Percentiles rank a stretch among this genome's conserved stretches.
Evolutionary conservation across 148 eudicot species (phyloP).

Genomic region (Amaranthus hypochondriacus): DNA sequence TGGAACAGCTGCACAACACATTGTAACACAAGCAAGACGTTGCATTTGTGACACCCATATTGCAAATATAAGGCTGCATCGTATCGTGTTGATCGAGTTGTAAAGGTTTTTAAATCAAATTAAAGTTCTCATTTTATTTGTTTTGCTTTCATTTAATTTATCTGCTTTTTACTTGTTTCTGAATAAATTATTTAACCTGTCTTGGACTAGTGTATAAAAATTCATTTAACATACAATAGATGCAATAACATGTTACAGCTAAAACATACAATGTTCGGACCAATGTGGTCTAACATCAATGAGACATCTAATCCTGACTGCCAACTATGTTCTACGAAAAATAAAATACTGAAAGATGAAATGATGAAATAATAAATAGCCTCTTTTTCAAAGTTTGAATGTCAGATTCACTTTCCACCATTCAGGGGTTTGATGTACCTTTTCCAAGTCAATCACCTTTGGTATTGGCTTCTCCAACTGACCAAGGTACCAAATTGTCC

Average conservation of each 20-base stretch:
- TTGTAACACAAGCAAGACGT: too few relatives aligned
- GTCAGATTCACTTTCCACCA: slow-evolving; percentile 11
- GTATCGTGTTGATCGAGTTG: too few relatives aligned
- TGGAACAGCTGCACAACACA: too few relatives aligned
- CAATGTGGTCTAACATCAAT: background rate
- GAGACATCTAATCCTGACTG: background rate
- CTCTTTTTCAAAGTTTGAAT: slow-evolving; percentile 10
- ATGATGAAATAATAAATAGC: background rate
- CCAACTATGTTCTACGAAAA: background rate
- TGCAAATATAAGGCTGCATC: too few relatives aligned
- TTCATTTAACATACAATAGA: background rate
- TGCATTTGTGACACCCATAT: too few relatives aligned
- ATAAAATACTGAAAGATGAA: background rate
- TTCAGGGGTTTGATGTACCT: background rate
- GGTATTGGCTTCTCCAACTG: slow-evolving; percentile 30
- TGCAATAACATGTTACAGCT: background rate
- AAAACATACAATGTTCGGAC: background rate
- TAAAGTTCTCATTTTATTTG: too few relatives aligned
- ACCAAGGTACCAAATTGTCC: slow-evolving; percentile 27
- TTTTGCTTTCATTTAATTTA: too few relatives aligned
- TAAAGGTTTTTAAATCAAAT: too few relatives aligned
- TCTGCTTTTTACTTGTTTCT: too few relatives aligned
- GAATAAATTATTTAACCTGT: too few relatives aligned
- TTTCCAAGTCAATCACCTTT: slow-evolving; percentile 18
- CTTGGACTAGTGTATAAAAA: too few relatives aligned